Evolutionary conservation across 768 basidiomycete genomes (phyloP).

Genomic region (Psilocybe sp.): DNA sequence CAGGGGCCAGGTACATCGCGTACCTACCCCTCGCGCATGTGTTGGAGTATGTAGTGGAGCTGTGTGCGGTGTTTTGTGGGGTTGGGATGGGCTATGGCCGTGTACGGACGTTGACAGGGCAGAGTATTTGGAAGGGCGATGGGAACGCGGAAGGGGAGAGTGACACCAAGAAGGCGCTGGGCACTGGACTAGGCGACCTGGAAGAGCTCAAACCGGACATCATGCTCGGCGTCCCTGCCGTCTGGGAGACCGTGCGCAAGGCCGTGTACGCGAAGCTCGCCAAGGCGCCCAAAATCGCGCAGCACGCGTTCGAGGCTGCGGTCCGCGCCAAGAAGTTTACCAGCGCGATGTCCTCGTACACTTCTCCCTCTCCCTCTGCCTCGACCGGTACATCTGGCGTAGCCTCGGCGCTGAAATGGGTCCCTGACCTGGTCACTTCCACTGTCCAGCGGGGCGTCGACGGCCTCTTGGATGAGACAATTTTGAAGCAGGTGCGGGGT

Average conservation of each 20-base stretch:
- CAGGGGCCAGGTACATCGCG: constrained; percentile 64
- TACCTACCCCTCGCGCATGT: constrained; percentile 89
- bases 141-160: too few relatives aligned
- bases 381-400: too few relatives aligned
- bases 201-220: constrained; percentile 68
- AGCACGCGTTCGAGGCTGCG: constrained; percentile 66
- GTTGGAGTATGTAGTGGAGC: constrained; percentile 86
- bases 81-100: constrained; percentile 77
- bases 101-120: constrained; percentile 86
- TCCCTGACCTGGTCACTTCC: too few relatives aligned
- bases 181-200: constrained; percentile 56
- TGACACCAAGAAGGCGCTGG: too few relatives aligned
- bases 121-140: constrained; percentile 67
- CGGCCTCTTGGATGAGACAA: constrained; percentile 58
- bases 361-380: too few relatives aligned
- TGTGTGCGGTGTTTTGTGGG: constrained; percentile 63
- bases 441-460: constrained; percentile 31
- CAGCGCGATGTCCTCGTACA: constrained; percentile 40
- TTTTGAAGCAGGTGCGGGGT: constrained; percentile 62
- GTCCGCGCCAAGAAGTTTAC: constrained; percentile 55
- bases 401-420: too few relatives aligned
- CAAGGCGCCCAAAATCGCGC: constrained; percentile 50
- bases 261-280: constrained; percentile 76
- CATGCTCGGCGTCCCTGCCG: constrained; percentile 85
- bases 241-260: constrained; percentile 90